phyloP scores from a whole-genome alignment of 371 early-diverging fungal genomes.

The Fennellomyces sp. region DNA sequence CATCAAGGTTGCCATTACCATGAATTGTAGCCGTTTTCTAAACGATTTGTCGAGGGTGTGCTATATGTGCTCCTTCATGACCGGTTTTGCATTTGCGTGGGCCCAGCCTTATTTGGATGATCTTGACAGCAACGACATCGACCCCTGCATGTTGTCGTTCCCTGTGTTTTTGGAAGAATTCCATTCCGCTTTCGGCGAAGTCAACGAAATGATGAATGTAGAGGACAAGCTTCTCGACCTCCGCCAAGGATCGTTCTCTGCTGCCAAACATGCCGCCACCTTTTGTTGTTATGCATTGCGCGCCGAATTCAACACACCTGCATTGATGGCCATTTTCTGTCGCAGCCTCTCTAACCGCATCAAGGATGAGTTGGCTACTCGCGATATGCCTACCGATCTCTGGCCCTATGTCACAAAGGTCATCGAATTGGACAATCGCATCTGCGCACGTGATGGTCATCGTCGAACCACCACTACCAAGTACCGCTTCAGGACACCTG shows the following conservation, averaged over 20 bases:
- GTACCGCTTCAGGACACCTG: too few relatives aligned
- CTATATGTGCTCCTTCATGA: constrained; percentile 2
- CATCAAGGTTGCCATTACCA: background rate
- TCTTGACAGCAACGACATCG: background rate
- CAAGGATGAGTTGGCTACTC: background rate
- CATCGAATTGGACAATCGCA: constrained; percentile 4
- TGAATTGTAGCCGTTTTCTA: background rate
- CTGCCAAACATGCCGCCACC: background rate
- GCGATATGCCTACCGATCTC: background rate
- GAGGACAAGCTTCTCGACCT: background rate
- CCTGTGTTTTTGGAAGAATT: background rate
- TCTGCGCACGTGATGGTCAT: constrained; percentile 5
- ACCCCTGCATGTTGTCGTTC: background rate
- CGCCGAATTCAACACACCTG: background rate
- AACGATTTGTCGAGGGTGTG: background rate
- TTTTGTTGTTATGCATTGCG: background rate
- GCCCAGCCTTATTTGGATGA: background rate
- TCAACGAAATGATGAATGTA: background rate
- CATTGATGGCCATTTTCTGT: background rate
- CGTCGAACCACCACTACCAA: background rate
- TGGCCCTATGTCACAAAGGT: background rate
- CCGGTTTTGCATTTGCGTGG: background rate
- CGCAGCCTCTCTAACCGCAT: background rate
- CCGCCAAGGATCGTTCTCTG: background rate
- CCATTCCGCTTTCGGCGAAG: background rate